A percentile compares a stretch with the other conserved stretches of the same genome.
Conservation (phyloP, 306 rosid species). For the Glycine soja region DNA sequence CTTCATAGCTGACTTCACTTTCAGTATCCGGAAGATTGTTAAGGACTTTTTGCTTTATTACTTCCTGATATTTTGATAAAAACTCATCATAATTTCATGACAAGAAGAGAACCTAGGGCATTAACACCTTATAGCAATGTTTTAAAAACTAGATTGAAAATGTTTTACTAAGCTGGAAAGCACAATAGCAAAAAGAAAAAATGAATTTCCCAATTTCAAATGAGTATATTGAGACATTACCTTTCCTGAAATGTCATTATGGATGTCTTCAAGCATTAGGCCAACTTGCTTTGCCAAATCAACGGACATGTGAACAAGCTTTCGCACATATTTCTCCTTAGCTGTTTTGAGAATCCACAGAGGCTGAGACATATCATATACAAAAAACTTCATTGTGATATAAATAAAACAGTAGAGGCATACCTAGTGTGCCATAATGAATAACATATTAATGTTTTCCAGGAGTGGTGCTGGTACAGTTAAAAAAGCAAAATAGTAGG, state of each 20-base stretch:
- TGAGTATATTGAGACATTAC: slow-evolving; percentile 52
- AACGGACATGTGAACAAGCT: slow-evolving; percentile 89
- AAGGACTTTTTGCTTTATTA: slow-evolving; percentile 45
- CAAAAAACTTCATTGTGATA: slow-evolving; percentile 49
- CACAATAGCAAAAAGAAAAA: not conserved
- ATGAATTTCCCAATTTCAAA: slow-evolving; percentile 14
- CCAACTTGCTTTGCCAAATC: slow-evolving; percentile 93
- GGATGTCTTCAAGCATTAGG: slow-evolving; percentile 72
- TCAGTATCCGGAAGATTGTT: slow-evolving; percentile 45
- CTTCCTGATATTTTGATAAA: slow-evolving; percentile 54
- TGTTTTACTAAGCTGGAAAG: slow-evolving; percentile 20
- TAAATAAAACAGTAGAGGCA: slow-evolving; percentile 40
- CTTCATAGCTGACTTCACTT: slow-evolving; percentile 59
- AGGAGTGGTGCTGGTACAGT: slow-evolving; percentile 22
- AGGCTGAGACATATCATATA: slow-evolving; percentile 71
- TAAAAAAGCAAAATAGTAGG: not conserved
- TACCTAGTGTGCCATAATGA: slow-evolving; percentile 28
- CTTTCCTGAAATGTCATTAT: slow-evolving; percentile 59
- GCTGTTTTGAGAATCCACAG: slow-evolving; percentile 95
- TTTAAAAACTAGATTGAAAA: not conserved
- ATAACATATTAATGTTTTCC: not conserved
- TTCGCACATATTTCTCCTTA: slow-evolving; percentile 73
- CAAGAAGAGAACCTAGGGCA: not conserved
- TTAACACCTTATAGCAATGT: slow-evolving; percentile 1
- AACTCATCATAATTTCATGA: slow-evolving; percentile 37